Evolutionary conservation across 108 stramenopile genomes (phyloP).

Genomic region (Aurantiochytrium sp.): DNA sequence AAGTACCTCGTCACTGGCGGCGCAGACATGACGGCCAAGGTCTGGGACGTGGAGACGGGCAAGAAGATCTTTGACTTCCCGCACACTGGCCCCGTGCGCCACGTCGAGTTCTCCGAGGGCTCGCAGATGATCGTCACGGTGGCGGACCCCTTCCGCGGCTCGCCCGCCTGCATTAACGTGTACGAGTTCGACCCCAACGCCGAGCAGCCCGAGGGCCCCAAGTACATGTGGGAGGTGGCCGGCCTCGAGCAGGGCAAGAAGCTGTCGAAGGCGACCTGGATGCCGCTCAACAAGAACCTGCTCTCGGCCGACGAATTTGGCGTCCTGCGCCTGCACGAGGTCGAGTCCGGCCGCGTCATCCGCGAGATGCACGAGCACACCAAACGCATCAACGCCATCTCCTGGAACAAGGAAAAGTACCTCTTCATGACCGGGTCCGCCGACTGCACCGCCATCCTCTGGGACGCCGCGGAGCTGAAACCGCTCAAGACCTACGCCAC

Average conservation of each 20-base stretch:
- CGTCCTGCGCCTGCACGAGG: constrained; percentile 77
- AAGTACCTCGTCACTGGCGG: constrained; percentile 50
- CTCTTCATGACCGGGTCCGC: constrained; percentile 87
- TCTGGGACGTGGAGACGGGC: constrained; percentile 88
- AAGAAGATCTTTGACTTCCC: constrained; percentile 72
- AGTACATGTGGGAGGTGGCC: constrained; percentile 74
- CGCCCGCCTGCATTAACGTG: constrained; percentile 80
- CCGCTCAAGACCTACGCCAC: constrained; percentile 89
- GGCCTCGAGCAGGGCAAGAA: constrained; percentile 70
- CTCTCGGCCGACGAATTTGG: constrained; percentile 91
- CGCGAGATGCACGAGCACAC: constrained; percentile 55
- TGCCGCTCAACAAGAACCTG: constrained; percentile 80
- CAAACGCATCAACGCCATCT: constrained; percentile 81
- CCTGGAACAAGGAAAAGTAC: constrained; percentile 87
- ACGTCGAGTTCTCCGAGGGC: constrained; percentile 75
- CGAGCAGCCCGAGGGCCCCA: constrained; percentile 53
- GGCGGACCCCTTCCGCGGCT: constrained; percentile 87
- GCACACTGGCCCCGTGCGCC: constrained; percentile 85
- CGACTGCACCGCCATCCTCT: constrained; percentile 86
- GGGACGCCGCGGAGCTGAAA: constrained; percentile 79
- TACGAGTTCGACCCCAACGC: constrained; percentile 70
- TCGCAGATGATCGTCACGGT: constrained; percentile 85
- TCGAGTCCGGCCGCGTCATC: constrained; percentile 73
- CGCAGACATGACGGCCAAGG: constrained; percentile 60
- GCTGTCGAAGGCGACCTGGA: constrained; percentile 79